A percentile compares a stretch with the other conserved stretches of the same genome.
phyloP scores from a whole-genome alignment of 1,284 basidiomycete genomes.

The Austroboletus niveus region DNA sequence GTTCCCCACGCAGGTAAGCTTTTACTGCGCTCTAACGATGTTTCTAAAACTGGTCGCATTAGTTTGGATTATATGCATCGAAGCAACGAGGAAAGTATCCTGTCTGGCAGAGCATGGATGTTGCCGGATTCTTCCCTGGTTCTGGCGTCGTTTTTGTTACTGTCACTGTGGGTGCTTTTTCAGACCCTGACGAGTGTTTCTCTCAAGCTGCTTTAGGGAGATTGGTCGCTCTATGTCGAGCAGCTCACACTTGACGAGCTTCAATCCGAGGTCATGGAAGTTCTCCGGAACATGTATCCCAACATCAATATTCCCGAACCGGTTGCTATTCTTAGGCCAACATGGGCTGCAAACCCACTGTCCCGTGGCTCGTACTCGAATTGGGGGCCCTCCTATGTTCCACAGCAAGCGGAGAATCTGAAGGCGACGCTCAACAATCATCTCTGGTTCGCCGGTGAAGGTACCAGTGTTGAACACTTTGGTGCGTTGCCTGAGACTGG shows the following conservation, averaged over 20 bases:
- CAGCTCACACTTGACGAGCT: conserved; percentile 47
- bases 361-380: conserved; percentile 69
- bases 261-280: conserved; percentile 50
- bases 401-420: conserved; percentile 53
- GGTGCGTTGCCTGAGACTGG: conserved; percentile 35
- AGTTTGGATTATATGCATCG: conserved; percentile 68
- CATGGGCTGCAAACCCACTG: conserved; percentile 57
- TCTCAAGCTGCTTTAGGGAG: conserved; percentile 40
- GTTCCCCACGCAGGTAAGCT: conserved; percentile 60
- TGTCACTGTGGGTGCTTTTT: conserved; percentile 48
- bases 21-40: not conserved
- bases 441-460: conserved; percentile 67
- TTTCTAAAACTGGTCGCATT: not conserved
- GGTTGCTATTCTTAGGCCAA: conserved; percentile 51
- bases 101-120: conserved; percentile 70
- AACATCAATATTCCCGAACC: conserved; percentile 52
- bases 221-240: conserved; percentile 58
- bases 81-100: conserved; percentile 63
- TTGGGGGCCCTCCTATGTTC: conserved; percentile 60
- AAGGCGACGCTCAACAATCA: conserved; percentile 51
- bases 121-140: conserved; percentile 55
- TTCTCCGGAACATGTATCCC: conserved; percentile 59
- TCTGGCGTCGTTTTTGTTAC: conserved; percentile 64
- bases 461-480: conserved; percentile 56
- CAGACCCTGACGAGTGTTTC: not conserved